Percentiles rank a stretch among this genome's conserved stretches.
Evolutionary conservation across 208 protist species (phyloP).

Genomic region (Lotmaria passim): DNA sequence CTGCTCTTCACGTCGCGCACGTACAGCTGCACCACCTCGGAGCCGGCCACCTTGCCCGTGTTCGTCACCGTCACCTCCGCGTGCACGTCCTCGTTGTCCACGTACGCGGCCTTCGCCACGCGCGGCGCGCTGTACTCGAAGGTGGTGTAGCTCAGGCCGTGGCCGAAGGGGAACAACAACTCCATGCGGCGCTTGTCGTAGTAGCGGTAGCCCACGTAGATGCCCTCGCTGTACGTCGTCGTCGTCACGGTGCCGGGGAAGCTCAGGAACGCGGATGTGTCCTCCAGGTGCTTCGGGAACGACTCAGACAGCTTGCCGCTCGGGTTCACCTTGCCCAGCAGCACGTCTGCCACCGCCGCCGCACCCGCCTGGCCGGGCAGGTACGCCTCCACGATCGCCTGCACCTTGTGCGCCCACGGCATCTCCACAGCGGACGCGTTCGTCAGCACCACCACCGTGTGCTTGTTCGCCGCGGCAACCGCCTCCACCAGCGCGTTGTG

Average conservation of each 20-base stretch:
- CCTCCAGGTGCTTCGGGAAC: slow-evolving; percentile 6
- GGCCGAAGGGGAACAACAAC: slow-evolving; percentile 7
- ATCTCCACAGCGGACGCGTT: slow-evolving; percentile 14
- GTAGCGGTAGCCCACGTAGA: slow-evolving; percentile 14
- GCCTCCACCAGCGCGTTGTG: slow-evolving; percentile 14
- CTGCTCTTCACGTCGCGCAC: slow-evolving; percentile 16
- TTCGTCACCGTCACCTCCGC: slow-evolving; percentile 15
- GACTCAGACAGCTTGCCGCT: slow-evolving; percentile 16
- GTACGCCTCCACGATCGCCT: slow-evolving; percentile 16
- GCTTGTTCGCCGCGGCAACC: slow-evolving; percentile 6
- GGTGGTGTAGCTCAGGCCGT: slow-evolving; percentile 16
- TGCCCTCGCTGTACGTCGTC: slow-evolving; percentile 6
- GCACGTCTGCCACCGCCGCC: slow-evolving; percentile 10
- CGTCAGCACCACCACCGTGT: slow-evolving; percentile 15
- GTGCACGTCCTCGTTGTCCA: slow-evolving; percentile 6
- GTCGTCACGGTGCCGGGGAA: slow-evolving; percentile 8
- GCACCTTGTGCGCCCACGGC: slow-evolving; percentile 8
- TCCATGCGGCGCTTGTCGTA: slow-evolving; percentile 11
- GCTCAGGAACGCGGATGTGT: slow-evolving; percentile 5
- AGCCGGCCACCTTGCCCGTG: slow-evolving; percentile 4
- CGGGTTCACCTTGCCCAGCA: slow-evolving; percentile 15
- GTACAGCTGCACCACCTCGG: slow-evolving; percentile 16
- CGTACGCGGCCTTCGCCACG: slow-evolving; percentile 10
- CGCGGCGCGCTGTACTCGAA: slow-evolving; percentile 13
- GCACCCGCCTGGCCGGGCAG: slow-evolving; percentile 8